phyloP scores from a whole-genome alignment of 768 basidiomycete genomes.

The Mycena vitilis region DNA sequence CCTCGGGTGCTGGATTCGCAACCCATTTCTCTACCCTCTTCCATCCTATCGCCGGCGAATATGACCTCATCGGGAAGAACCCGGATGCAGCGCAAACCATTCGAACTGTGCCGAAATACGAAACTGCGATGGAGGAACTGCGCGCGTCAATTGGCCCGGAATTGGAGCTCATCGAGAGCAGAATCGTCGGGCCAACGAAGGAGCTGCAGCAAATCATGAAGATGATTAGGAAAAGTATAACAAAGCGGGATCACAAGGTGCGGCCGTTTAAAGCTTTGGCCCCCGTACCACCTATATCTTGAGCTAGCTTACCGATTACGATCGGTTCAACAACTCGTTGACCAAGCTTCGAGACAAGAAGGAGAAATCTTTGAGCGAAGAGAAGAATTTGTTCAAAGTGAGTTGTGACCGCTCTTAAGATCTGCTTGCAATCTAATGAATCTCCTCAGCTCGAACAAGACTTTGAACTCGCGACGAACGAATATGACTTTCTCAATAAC shows the following conservation, averaged over 20 bases:
- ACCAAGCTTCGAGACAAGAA: constrained; percentile 98
- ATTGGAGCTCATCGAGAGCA: constrained; percentile 91
- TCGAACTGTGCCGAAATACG: constrained; percentile 78
- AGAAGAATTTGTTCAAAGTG: constrained; percentile 97
- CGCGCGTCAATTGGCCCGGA: constrained; percentile 85
- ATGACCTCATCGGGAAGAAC: constrained; percentile 80
- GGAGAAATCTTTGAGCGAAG: constrained; percentile 94
- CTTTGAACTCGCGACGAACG: constrained; percentile 90
- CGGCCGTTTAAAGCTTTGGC: constrained; percentile 6
- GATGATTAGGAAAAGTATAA: constrained; percentile 91
- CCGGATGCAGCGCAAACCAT: constrained; percentile 85
- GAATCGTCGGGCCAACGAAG: constrained; percentile 87
- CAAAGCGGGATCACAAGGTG: constrained; percentile 97
- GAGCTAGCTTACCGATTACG: constrained; percentile 86
- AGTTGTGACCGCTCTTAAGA: constrained; percentile 33
- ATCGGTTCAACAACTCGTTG: constrained; percentile 95
- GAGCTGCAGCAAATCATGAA: constrained; percentile 91
- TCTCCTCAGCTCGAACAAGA: constrained; percentile 88
- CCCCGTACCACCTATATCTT: constrained; percentile 12
- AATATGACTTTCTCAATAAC: constrained; percentile 94
- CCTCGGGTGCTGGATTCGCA: constrained; percentile 70
- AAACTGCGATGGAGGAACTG: constrained; percentile 84
- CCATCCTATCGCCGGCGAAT: constrained; percentile 79
- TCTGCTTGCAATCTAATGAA: constrained; percentile 6
- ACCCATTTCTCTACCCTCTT: constrained; percentile 73